These are phyloP conservation scores for Macrophomina phaseolina DNA, from an alignment of 2,329 filamentous ascomycete genomes.

Conservation along the genomic window DNA sequence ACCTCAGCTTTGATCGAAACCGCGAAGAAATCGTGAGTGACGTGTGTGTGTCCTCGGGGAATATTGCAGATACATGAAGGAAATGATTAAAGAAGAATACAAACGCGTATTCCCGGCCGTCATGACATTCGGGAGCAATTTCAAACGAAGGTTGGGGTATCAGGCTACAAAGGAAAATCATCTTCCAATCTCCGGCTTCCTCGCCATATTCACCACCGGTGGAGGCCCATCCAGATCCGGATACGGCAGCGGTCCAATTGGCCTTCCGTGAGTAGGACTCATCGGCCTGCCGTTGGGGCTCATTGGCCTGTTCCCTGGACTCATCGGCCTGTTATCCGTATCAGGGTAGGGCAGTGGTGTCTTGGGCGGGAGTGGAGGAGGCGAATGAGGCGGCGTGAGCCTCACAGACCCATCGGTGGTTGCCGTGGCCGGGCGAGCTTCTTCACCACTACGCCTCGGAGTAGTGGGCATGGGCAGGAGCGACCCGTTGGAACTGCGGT, in stretches of 20 bases:
- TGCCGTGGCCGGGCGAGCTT: conserved; percentile 31
- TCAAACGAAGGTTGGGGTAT: conserved; percentile 8
- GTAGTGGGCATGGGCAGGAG: conserved; percentile 13
- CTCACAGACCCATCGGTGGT: conserved; percentile 32
- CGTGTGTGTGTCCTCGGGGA: background rate
- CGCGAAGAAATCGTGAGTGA: background rate
- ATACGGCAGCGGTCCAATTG: conserved; percentile 67
- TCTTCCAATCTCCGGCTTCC: conserved; percentile 74
- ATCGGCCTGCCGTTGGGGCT: conserved; percentile 27
- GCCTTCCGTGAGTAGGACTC: conserved; percentile 34
- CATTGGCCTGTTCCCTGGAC: background rate
- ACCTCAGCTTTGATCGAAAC: background rate
- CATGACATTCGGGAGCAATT: background rate
- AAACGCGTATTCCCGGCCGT: background rate
- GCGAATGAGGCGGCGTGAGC: conserved; percentile 36
- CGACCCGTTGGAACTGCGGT: conserved; percentile 27
- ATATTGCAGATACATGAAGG: conserved; percentile 5
- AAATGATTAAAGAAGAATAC: background rate
- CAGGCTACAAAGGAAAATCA: conserved; percentile 9
- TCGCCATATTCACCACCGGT: conserved; percentile 81
- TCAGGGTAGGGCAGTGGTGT: conserved; percentile 39
- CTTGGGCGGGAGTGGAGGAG: conserved; percentile 48
- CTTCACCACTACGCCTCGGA: conserved; percentile 41
- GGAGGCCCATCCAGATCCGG: conserved; percentile 81
- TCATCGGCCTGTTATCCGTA: background rate